Conservation (phyloP, 768 basidiomycete species). For the Tulasnella sp. region DNA sequence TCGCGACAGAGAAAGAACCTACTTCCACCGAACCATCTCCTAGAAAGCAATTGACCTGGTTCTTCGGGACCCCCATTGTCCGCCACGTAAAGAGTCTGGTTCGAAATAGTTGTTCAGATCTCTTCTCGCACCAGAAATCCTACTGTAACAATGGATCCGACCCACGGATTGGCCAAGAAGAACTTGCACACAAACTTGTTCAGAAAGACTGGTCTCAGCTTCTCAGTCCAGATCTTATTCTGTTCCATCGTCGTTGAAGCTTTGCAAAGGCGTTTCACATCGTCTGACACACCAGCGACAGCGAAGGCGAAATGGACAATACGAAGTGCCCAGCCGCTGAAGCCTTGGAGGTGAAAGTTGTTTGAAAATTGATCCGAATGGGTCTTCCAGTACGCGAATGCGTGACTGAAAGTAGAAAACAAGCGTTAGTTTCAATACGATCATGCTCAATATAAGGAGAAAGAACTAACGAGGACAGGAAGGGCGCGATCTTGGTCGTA, state of each 20-base stretch:
- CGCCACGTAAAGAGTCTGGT: constrained; percentile 42
- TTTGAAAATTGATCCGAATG: constrained; percentile 39
- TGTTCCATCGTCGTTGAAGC: constrained; percentile 49
- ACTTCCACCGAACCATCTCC: constrained; percentile 23
- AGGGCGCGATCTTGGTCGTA: constrained; percentile 50
- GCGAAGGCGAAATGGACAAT: constrained; percentile 48
- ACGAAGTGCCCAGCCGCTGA: constrained; percentile 56
- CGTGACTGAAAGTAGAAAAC: constrained; percentile 24
- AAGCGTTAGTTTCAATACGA: too few relatives aligned
- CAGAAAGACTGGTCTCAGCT: constrained; percentile 50
- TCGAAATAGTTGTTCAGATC: constrained; percentile 1
- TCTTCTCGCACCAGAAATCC: not conserved
- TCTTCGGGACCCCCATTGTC: constrained; percentile 63
- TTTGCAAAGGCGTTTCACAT: constrained; percentile 46
- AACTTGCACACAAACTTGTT: constrained; percentile 44
- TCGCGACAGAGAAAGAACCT: constrained; percentile 16
- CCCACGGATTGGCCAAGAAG: constrained; percentile 36
- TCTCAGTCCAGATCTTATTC: constrained; percentile 48
- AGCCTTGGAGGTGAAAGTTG: constrained; percentile 59
- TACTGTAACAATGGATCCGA: too few relatives aligned
- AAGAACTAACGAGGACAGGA: constrained; percentile 42
- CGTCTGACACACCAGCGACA: constrained; percentile 46
- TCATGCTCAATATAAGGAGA: constrained; percentile 20
- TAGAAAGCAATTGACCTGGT: constrained; percentile 53
- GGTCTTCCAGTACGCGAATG: constrained; percentile 68